These are phyloP conservation scores for Blastobotrys malaysiensis DNA, from an alignment of 1,139 yeast species.

Conservation along the genomic window DNA sequence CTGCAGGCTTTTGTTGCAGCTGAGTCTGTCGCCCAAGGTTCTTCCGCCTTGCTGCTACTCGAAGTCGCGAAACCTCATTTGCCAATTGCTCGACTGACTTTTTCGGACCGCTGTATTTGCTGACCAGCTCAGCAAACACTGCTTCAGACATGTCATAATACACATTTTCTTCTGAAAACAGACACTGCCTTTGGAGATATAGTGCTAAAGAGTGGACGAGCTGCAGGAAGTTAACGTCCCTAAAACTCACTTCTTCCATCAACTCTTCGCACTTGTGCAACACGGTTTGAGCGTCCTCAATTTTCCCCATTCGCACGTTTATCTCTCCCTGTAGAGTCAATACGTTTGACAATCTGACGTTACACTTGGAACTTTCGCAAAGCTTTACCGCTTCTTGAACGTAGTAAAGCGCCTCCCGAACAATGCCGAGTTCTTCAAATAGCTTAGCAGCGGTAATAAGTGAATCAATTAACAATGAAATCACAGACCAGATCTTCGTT, in stretches of 20 bases:
- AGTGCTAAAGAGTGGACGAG: slow-evolving; percentile 24
- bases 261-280: slow-evolving; percentile 22
- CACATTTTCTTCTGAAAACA: slow-evolving; percentile 22
- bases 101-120: neutral
- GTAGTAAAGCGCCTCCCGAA: slow-evolving; percentile 22
- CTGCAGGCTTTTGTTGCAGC: neutral
- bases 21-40: neutral
- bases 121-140: slow-evolving; percentile 15
- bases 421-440: slow-evolving; percentile 24
- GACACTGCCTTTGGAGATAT: slow-evolving; percentile 21
- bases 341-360: slow-evolving; percentile 17
- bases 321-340: slow-evolving; percentile 23
- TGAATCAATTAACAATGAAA: slow-evolving; percentile 18
- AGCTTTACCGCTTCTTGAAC: slow-evolving; percentile 23
- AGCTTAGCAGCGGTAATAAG: slow-evolving; percentile 19
- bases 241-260: slow-evolving; percentile 17
- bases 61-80: slow-evolving; percentile 13
- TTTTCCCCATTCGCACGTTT: slow-evolving; percentile 20
- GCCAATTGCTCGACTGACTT: slow-evolving; percentile 14
- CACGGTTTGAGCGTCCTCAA: slow-evolving; percentile 19
- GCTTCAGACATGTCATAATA: slow-evolving; percentile 24
- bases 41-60: neutral
- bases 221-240: slow-evolving; percentile 21
- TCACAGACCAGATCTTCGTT: slow-evolving; percentile 15
- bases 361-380: slow-evolving; percentile 17